Conservation (phyloP, 345 rosid genomes). For the Geranium rotundifolium region DNA sequence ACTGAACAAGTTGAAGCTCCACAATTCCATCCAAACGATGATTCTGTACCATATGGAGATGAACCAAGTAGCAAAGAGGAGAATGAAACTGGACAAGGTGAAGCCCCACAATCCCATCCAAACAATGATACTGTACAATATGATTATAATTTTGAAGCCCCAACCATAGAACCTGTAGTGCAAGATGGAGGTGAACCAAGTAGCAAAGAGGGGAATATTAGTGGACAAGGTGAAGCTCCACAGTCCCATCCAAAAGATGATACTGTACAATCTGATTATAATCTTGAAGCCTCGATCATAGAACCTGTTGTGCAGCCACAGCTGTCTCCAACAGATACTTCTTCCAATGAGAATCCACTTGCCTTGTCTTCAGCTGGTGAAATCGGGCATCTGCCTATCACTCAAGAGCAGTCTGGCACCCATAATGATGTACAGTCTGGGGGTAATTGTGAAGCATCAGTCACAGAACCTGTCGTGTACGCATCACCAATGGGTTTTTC, state of each 20-base stretch:
- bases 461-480: neutral
- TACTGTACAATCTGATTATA: slow-evolving; percentile 3
- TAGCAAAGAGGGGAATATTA: slow-evolving; percentile 13
- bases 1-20: slow-evolving; percentile 16
- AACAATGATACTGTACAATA: slow-evolving; percentile 4
- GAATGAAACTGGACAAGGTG: slow-evolving; percentile 19
- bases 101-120: slow-evolving; percentile 1
- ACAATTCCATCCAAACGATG: neutral
- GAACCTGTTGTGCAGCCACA: slow-evolving; percentile 12
- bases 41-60: slow-evolving; percentile 13
- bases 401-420: neutral
- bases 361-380: slow-evolving; percentile 14
- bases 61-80: slow-evolving; percentile 14
- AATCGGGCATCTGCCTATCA: slow-evolving; percentile 11
- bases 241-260: neutral
- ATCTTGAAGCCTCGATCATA: neutral
- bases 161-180: slow-evolving; percentile 4
- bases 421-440: neutral
- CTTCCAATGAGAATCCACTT: slow-evolving; percentile 4
- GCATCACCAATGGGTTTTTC: neutral
- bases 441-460: neutral
- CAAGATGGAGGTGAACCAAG: slow-evolving; percentile 18
- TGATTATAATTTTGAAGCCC: neutral
- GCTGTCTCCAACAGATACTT: slow-evolving; percentile 6
- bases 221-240: slow-evolving; percentile 13